Base-by-base conservation (phyloP, 2,329 filamentous ascomycete genomes). In the Fusarium sp. region DNA sequence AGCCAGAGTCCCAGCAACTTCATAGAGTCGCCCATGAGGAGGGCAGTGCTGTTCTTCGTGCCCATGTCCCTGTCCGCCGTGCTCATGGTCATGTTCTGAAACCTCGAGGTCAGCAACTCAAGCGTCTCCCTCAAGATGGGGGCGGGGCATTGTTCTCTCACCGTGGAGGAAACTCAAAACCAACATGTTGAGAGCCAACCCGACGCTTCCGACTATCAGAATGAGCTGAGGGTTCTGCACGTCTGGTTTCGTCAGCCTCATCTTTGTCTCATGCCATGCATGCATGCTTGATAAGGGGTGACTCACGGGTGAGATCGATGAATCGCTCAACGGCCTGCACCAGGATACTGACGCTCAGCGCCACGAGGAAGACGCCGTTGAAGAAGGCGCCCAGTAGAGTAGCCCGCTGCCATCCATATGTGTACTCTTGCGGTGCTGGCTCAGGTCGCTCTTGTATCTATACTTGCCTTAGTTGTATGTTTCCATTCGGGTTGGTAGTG, bases 391-490 rank as follows among this genome's bases (percentile, higher is more conserved):
- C 93, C 0, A 95, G 85, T 1, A 95, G 81, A n/a, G 90, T 88
- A 18, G 93, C 92, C 35, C 93, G 88, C 66, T 93, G 91, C 93
- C 92, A 95, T n/a, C 93, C 93, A 75, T 93, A 95, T 0, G 92
- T 83, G 33, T 78, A 80, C 27, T 76, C 61, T 52, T 88, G 85
- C 1, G 92, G 92, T 1, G 88, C 88, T 6, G 88, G 74, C 22
- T 72, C 82, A 52, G 85, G 83, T 48, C 86, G 84, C 72, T 92
- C 88, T 22, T 91, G 87, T 67, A 92, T 82, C 91, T 92, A 52
- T 18, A 11, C 7, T 43, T 16, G 24, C 43, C 63, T 68, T 50
- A 69, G 67, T 18, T 16, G 11, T 31, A 11, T 9, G 7, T 4
- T 56, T 33, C 33, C 33, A n/a, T n/a, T 52, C 11, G 16, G 11